Conservation (phyloP, 257 asterid genomes). For the Solanum etuberosum region DNA sequence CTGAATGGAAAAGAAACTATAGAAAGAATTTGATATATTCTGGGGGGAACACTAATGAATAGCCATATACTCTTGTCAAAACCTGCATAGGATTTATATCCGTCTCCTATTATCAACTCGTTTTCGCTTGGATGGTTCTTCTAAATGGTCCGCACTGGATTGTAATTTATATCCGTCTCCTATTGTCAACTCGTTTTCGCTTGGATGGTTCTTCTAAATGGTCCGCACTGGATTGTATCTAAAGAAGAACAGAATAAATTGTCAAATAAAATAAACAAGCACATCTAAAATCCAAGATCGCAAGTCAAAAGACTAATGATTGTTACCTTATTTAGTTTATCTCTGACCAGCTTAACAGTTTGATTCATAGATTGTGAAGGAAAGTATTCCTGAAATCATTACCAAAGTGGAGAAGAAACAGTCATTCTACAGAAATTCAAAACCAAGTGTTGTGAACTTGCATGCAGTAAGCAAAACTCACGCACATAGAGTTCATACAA, state of each 20-base stretch:
- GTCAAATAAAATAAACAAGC: neutral
- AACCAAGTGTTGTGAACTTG: neutral
- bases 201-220: constrained; percentile 42
- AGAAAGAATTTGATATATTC: neutral
- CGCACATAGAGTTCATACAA: neutral
- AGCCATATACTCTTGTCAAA: neutral
- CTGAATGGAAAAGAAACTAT: constrained; percentile 20
- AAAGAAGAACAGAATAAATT: neutral
- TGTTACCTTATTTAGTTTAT: constrained; percentile 60
- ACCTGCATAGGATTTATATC: constrained; percentile 21
- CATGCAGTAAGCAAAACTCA: neutral
- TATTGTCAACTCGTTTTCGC: constrained; percentile 30
- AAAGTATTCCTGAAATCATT: constrained; percentile 52
- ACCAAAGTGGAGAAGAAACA: neutral
- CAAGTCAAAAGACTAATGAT: neutral
- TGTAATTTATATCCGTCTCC: constrained; percentile 15
- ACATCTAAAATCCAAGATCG: neutral
- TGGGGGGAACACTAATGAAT: neutral
- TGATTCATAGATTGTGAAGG: constrained; percentile 71
- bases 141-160: constrained; percentile 31
- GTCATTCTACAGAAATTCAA: neutral
- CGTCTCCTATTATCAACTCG: constrained; percentile 67
- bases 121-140: constrained; percentile 45
- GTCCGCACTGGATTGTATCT: constrained; percentile 50
- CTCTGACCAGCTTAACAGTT: constrained; percentile 70